Conservation (phyloP, 176 grass and related monocot genomes). For the Phyllostachys edulis region DNA sequence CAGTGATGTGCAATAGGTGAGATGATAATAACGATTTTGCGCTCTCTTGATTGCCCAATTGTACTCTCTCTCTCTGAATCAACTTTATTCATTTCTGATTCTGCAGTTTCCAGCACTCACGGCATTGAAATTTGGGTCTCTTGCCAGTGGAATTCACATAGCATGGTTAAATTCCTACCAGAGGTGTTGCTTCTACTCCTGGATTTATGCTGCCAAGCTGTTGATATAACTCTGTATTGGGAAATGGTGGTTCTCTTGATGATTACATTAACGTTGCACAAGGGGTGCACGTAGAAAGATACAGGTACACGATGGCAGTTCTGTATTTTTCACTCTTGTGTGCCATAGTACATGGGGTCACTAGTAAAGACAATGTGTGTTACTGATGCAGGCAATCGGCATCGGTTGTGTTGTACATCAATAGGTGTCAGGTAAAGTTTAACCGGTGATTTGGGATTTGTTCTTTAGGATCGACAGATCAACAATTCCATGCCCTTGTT, state of each 20-base stretch:
- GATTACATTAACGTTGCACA: not conserved
- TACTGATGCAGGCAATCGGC: constrained; percentile 16
- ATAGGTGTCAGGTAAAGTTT: constrained; percentile 11
- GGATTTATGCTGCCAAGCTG: constrained; percentile 7
- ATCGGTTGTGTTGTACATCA: not conserved
- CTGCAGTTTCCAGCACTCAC: constrained; percentile 8
- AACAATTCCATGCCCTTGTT: not conserved
- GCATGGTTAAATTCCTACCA: not conserved
- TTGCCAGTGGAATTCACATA: not conserved
- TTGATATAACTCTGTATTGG: not conserved
- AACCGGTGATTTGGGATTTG: not conserved
- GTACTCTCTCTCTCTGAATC: not conserved
- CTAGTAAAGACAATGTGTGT: not conserved
- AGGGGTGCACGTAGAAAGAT: not conserved
- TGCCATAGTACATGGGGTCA: not conserved
- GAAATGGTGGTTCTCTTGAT: constrained; percentile 16
- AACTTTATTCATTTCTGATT: not conserved
- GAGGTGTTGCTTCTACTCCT: constrained; percentile 24
- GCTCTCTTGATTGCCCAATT: not conserved
- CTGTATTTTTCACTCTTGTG: not conserved
- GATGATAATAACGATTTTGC: not conserved
- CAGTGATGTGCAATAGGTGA: constrained; percentile 26
- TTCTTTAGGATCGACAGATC: not conserved
- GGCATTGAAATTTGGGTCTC: not conserved
- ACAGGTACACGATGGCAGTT: constrained; percentile 20